phyloP scores from a whole-genome alignment of 495 filamentous ascomycete genomes.

The Hypoxylon intermedium region DNA sequence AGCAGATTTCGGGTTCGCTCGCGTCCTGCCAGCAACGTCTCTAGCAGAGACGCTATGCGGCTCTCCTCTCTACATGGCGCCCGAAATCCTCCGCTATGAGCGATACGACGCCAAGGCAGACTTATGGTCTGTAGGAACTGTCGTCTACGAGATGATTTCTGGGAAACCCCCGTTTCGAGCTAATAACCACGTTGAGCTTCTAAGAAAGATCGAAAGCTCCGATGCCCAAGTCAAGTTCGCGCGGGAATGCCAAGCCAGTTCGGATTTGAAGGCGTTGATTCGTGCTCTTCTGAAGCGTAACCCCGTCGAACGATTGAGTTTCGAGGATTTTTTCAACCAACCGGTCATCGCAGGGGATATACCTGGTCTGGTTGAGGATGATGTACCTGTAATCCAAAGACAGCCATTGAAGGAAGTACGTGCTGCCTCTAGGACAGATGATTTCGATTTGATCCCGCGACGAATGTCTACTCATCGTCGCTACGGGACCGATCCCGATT shows the following conservation, averaged over 20 bases:
- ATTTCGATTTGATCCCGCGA: slow-evolving; percentile 29
- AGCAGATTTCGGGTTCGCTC: slow-evolving; percentile 96
- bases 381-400: slow-evolving; percentile 58
- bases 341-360: slow-evolving; percentile 78
- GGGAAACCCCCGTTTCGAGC: slow-evolving; percentile 92
- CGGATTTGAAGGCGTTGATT: slow-evolving; percentile 82
- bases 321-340: slow-evolving; percentile 80
- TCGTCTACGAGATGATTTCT: slow-evolving; percentile 91
- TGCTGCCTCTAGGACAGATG: slow-evolving; percentile 39
- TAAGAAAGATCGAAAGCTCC: slow-evolving; percentile 86
- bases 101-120: slow-evolving; percentile 97
- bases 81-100: slow-evolving; percentile 95
- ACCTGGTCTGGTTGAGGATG: slow-evolving; percentile 81
- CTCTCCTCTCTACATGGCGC: slow-evolving; percentile 98
- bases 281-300: slow-evolving; percentile 81
- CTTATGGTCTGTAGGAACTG: slow-evolving; percentile 96
- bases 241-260: slow-evolving; percentile 71
- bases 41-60: slow-evolving; percentile 95
- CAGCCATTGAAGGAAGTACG: slow-evolving; percentile 36
- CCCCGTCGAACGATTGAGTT: slow-evolving; percentile 82
- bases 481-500: slow-evolving; percentile 43
- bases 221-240: slow-evolving; percentile 86
- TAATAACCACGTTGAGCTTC: slow-evolving; percentile 89
- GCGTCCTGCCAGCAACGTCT: slow-evolving; percentile 84
- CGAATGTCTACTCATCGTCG: slow-evolving; percentile 39